phyloP scores from a whole-genome alignment of 2,329 filamentous ascomycete genomes.

The Arthrinium puccinioides region DNA sequence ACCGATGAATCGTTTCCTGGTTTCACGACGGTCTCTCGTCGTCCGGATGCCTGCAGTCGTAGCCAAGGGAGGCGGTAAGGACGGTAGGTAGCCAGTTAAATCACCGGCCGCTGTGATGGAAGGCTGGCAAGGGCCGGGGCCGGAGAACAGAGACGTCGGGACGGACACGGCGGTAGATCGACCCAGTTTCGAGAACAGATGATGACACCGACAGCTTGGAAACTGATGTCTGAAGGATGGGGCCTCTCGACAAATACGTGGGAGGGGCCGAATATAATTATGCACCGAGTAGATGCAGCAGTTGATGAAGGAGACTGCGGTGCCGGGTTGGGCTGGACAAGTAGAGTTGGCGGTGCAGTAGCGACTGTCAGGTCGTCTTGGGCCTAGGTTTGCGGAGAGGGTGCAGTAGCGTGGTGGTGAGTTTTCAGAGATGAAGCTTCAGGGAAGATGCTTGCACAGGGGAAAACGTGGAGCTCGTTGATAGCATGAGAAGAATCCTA shows the following conservation, averaged over 20 bases:
- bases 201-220: not conserved
- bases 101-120: slow-evolving; percentile 6
- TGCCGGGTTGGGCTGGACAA: no score
- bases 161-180: not conserved
- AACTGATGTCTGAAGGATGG: not conserved
- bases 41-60: slow-evolving; percentile 17
- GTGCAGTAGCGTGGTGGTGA: not conserved
- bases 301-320: not conserved
- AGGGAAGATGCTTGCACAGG: slow-evolving; percentile 3
- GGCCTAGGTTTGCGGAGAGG: no score
- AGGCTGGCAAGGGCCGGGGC: slow-evolving; percentile 4
- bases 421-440: not conserved
- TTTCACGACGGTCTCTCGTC: slow-evolving; percentile 15
- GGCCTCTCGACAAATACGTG: not conserved
- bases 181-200: not conserved
- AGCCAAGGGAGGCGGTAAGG: slow-evolving; percentile 14
- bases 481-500: not conserved
- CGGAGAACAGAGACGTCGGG: slow-evolving; percentile 7
- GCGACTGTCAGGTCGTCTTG: no score
- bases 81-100: slow-evolving; percentile 15
- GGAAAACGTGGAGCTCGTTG: not conserved
- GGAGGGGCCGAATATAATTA: not conserved
- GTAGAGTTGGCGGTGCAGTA: no score
- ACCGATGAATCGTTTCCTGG: slow-evolving; percentile 10
- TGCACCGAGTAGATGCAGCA: not conserved